phyloP scores from a whole-genome alignment of 208 protist genomes.

The Leishmania aethiopica region DNA sequence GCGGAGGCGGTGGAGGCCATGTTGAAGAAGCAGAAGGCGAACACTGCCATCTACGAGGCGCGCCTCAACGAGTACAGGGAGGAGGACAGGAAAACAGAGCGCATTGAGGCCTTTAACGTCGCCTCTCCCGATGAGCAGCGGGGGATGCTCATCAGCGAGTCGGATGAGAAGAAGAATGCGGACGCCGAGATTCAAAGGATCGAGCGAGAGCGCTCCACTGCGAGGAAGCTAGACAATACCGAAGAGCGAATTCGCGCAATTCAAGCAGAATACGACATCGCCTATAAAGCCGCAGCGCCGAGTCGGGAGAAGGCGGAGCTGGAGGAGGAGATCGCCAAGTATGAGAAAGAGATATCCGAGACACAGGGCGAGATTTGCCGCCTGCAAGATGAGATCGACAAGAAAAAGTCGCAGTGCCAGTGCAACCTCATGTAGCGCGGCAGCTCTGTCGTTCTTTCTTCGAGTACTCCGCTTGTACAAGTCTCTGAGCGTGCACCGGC shows the following conservation, averaged over 20 bases:
- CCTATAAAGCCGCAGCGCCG: constrained; percentile 31
- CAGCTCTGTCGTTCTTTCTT: neutral
- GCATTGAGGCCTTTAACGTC: constrained; percentile 60
- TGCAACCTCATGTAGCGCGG: constrained; percentile 66
- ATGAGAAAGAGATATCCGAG: constrained; percentile 68
- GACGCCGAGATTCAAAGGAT: constrained; percentile 35
- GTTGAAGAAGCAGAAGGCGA: constrained; percentile 39
- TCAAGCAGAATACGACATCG: constrained; percentile 57
- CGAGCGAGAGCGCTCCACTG: constrained; percentile 28
- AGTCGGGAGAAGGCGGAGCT: constrained; percentile 51
- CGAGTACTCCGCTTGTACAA: neutral
- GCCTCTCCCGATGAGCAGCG: constrained; percentile 57
- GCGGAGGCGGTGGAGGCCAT: constrained; percentile 46
- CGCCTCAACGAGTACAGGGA: constrained; percentile 33
- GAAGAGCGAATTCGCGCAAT: constrained; percentile 27
- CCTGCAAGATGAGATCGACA: constrained; percentile 56
- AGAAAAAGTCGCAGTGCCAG: constrained; percentile 51
- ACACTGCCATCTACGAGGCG: constrained; percentile 31
- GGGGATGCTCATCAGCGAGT: constrained; percentile 34
- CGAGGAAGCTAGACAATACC: constrained; percentile 24
- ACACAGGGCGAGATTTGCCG: constrained; percentile 47
- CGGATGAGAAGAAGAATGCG: constrained; percentile 21
- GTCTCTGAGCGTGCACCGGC: neutral
- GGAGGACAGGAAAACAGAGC: constrained; percentile 45
- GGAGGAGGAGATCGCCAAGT: constrained; percentile 40